Evolutionary conservation across 495 filamentous ascomycete genomes (phyloP).

Genomic region (Apodospora peruviana): DNA sequence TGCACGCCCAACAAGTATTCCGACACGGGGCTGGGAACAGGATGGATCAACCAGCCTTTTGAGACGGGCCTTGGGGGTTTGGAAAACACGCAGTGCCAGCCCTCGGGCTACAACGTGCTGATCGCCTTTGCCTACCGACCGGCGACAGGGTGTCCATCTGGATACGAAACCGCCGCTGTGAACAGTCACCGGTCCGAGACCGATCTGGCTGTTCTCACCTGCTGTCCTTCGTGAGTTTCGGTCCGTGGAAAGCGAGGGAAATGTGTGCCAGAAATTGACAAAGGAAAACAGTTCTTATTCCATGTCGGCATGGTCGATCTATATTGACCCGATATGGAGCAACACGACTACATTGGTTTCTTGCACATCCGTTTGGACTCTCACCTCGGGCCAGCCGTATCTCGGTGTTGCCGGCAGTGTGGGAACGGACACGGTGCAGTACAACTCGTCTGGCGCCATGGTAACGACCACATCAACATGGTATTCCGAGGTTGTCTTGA

Average conservation of each 20-base stretch:
- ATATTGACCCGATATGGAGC: not conserved
- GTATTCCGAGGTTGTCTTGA: not conserved
- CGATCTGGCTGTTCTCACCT: not conserved
- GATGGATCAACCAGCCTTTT: not conserved
- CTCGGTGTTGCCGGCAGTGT: not conserved
- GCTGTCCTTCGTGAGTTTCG: not conserved
- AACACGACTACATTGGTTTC: not conserved
- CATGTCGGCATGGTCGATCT: not conserved
- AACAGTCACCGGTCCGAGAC: not conserved
- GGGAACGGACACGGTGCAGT: not conserved
- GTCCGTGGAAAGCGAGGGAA: not conserved
- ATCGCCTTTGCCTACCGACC: not conserved
- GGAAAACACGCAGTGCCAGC: not conserved
- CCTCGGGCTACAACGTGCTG: not conserved
- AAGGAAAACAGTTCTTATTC: not conserved
- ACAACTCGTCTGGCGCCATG: not conserved
- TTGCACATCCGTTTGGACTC: not conserved
- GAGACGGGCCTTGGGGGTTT: not conserved
- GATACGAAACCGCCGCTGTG: not conserved
- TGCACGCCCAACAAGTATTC: not conserved
- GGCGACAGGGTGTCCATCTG: not conserved
- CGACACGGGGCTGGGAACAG: not conserved
- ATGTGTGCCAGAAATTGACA: not conserved
- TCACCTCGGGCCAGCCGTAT: not conserved
- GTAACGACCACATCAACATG: not conserved